Base-by-base conservation (phyloP, 2,329 filamentous ascomycete genomes). In the Exophiala phaeomuriformis region DNA sequence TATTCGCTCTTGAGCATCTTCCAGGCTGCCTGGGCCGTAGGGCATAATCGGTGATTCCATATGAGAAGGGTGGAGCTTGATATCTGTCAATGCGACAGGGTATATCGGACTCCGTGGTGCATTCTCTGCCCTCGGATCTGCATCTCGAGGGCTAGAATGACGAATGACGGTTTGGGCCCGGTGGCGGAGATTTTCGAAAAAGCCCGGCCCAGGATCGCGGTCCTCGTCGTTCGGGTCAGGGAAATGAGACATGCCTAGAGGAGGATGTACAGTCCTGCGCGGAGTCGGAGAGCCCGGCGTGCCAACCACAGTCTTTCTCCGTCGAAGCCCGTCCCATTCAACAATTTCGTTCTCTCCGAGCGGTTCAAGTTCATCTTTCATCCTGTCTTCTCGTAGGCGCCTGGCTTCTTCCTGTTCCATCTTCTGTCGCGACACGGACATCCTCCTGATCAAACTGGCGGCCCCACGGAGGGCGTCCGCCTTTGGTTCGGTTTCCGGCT, bases 401-500 rank as follows among this genome's bases (percentile, higher is more conserved):
- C 81, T 85, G 19, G 85, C 80, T 68, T 97, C 93, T 42, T 88
- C 82, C 5, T 83, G 76, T 67, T 97, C 88, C 75, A 86, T 86
- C 66, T 85, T 86, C 57, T 85, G 80, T 56, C 93, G 80, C 0
- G 84, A 78, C 7, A 77, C 77, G 0, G 90, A 96, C 47, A 98
- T 77, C 9, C 87, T 82, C 58, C 93, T 83, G 49, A 98, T 79
- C 55, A 98, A 89, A 44, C 90, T 89, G 4, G 88, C 90, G 10
- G 91, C 77, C 56, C 91, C 93, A 61, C 93, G 88, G 65, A 98
- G 94, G 6, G 93, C 90, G 69, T 98, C 93, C 9, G 93, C 93
- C 67, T 95, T 94, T 49, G 93, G 93, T 64, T 98, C 93, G 9
- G 86, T 86, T 69, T 98, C 93, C n/a, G 90, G 86, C 67, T 97